Evolutionary conservation across 345 rosid genomes (phyloP), one percentile per base, ranked within the genome.

Genomic region (Trapa bicornis): DNA sequence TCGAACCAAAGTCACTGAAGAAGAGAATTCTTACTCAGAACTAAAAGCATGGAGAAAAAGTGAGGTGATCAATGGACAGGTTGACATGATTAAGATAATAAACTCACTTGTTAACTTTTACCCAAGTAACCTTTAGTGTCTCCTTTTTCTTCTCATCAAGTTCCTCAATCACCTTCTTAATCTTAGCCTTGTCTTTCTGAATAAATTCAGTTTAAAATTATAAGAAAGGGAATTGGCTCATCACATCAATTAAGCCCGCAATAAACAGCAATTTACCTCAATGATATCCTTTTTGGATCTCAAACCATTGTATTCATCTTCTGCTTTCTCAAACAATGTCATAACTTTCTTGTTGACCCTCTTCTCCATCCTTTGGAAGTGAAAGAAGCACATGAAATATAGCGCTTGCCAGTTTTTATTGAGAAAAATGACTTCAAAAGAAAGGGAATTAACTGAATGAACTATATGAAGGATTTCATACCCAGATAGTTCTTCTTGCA

Each of bases 311-410:
- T 88, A 89, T 71, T 92, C 98, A 76, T 92, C 99, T 71, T 94
- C 99, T 65, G 99, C 99, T 78, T 94, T 94, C 84, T 94, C 99
- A 64, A 94, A 94, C 97, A 94, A 91, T 1, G 93, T 85, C 96
- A 91, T 94, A 47, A 91, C 99, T 78, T 91, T 94, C 87, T 94
- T 94, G 80, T 94, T 91, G 64, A 94, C 97, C 80, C 97, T 86
- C 77, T 89, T 94, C 75, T 89, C 98, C 7, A 88, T 89, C 56
- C 98, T 89, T 80, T 73, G 77, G 48, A 64, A 32, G 43, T 67
- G 33, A 62, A 75, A 68, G 16, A 65, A 50, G 67, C 37, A 29
- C 61, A 48, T 65, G 10, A n/a, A 29, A 60, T 50, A 22, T 52
- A 52, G 64, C n/a, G 36, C 62, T 54, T 38, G 48, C 39, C 61